Conservation (phyloP, 345 rosid species). For the Isatis tinctoria region DNA sequence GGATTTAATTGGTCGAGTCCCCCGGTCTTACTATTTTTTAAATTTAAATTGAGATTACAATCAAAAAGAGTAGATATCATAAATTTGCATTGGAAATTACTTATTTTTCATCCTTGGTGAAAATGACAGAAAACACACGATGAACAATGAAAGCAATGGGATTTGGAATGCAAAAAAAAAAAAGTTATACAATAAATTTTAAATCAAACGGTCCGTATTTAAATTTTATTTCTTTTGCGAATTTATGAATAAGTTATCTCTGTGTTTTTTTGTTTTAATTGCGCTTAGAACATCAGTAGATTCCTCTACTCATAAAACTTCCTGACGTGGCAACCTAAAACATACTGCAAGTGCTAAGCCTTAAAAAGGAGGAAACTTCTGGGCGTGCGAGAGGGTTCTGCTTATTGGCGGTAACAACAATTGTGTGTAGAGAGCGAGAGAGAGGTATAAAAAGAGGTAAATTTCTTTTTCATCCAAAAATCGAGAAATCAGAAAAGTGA, state of each 20-base stretch:
- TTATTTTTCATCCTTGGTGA: not conserved
- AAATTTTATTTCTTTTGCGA: not conserved
- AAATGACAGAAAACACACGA: not conserved
- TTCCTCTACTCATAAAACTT: not conserved
- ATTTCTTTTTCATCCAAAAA: not conserved
- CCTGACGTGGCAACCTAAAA: not conserved
- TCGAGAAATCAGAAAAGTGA: slow-evolving; percentile 12
- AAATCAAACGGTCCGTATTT: not conserved
- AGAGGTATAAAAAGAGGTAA: not conserved
- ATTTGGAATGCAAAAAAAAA: not conserved
- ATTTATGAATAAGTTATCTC: not conserved
- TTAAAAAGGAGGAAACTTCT: slow-evolving; percentile 1
- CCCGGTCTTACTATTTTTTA: too few species aligned
- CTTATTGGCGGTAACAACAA: slow-evolving; percentile 25
- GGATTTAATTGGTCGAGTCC: not conserved
- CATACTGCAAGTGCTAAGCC: not conserved
- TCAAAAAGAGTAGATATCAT: not conserved
- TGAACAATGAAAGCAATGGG: not conserved
- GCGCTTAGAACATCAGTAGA: not conserved
- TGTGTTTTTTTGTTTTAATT: not conserved
- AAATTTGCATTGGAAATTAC: too few species aligned
- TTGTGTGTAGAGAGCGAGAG: slow-evolving; percentile 1
- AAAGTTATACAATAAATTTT: not conserved
- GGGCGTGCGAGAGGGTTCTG: slow-evolving; percentile 9
- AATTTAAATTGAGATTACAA: not conserved